Percentiles rank a stretch among this genome's conserved stretches.
These are phyloP conservation scores for Chaetomiaceae sp. DNA, from an alignment of 2,329 filamentous ascomycete genomes.

Conservation along the genomic window DNA sequence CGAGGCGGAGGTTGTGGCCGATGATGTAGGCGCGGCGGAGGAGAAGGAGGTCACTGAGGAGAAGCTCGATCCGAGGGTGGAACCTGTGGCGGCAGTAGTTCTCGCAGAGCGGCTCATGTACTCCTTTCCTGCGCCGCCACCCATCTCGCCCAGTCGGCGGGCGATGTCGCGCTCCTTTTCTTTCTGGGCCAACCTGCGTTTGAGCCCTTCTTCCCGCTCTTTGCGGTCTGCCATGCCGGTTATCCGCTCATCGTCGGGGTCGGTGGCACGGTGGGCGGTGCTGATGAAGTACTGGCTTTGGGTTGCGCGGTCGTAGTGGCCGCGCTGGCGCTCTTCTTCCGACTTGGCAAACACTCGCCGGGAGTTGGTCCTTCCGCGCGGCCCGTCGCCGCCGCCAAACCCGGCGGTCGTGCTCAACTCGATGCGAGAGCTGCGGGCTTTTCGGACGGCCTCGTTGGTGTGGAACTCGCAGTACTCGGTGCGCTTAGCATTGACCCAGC, in stretches of 20 bases:
- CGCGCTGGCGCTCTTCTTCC: slow-evolving; percentile 41
- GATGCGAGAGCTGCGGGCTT: slow-evolving; percentile 61
- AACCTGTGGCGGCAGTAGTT: not conserved
- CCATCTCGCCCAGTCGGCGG: slow-evolving; percentile 60
- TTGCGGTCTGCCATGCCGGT: slow-evolving; percentile 52
- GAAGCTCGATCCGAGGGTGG: slow-evolving; percentile 9
- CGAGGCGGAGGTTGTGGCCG: slow-evolving; percentile 5
- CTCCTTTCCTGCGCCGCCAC: slow-evolving; percentile 62
- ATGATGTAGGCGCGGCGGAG: slow-evolving; percentile 1
- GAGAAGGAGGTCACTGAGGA: slow-evolving; percentile 13
- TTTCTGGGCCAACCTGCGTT: slow-evolving; percentile 58
- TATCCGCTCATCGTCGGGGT: slow-evolving; percentile 54
- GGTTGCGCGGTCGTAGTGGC: slow-evolving; percentile 55
- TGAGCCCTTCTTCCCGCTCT: slow-evolving; percentile 62
- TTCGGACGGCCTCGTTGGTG: slow-evolving; percentile 74
- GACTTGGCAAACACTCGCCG: slow-evolving; percentile 21
- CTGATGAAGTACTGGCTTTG: slow-evolving; percentile 54
- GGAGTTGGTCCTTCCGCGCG: slow-evolving; percentile 7
- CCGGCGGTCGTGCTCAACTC: slow-evolving; percentile 69
- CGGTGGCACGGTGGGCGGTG: slow-evolving; percentile 26
- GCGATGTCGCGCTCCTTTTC: slow-evolving; percentile 72
- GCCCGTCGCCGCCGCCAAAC: slow-evolving; percentile 39
- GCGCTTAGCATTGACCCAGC: slow-evolving; percentile 83
- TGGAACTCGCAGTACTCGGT: slow-evolving; percentile 94
- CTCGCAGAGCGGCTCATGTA: slow-evolving; percentile 53